A percentile compares a stretch with the other conserved stretches of the same genome.
Conservation (phyloP, 1,284 basidiomycete species). For the Macrocystidia cucumis region DNA sequence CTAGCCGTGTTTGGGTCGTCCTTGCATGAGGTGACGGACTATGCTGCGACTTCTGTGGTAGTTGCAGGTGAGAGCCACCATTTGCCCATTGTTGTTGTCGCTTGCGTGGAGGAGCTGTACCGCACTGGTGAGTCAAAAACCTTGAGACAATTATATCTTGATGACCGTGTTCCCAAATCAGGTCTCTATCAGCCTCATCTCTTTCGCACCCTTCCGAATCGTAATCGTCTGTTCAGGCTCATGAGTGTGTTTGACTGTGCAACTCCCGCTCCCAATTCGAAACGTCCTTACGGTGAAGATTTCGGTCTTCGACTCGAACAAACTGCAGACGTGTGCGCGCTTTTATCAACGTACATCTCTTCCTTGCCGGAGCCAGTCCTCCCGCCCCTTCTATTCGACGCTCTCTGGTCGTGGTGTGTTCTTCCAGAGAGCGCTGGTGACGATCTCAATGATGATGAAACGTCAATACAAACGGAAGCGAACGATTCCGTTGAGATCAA, state of each 20-base stretch:
- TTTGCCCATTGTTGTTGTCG: constrained; percentile 46
- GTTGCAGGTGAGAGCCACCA: constrained; percentile 45
- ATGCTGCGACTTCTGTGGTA: constrained; percentile 31
- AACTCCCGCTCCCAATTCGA: constrained; percentile 3
- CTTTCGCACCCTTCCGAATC: constrained; percentile 33
- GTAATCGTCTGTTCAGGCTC: constrained; percentile 23
- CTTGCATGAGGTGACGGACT: constrained; percentile 33
- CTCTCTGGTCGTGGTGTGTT: constrained; percentile 43
- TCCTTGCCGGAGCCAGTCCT: constrained; percentile 47
- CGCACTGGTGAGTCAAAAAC: constrained; percentile 45
- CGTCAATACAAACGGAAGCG: neutral
- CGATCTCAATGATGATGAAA: neutral
- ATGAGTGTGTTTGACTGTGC: constrained; percentile 23
- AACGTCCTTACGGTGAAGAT: constrained; percentile 17
- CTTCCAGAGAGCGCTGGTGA: neutral
- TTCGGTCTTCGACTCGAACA: constrained; percentile 41
- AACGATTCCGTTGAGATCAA: neutral
- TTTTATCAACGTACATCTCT: constrained; percentile 50
- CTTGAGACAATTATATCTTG: constrained; percentile 6
- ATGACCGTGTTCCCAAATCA: constrained; percentile 10
- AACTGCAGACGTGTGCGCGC: constrained; percentile 50
- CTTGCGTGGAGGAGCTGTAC: constrained; percentile 54
- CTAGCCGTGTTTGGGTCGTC: constrained; percentile 44
- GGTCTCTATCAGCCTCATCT: constrained; percentile 36
- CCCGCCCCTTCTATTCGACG: constrained; percentile 31